Base-by-base conservation (phyloP, 257 asterid genomes). In the Knoxia roxburghii region DNA sequence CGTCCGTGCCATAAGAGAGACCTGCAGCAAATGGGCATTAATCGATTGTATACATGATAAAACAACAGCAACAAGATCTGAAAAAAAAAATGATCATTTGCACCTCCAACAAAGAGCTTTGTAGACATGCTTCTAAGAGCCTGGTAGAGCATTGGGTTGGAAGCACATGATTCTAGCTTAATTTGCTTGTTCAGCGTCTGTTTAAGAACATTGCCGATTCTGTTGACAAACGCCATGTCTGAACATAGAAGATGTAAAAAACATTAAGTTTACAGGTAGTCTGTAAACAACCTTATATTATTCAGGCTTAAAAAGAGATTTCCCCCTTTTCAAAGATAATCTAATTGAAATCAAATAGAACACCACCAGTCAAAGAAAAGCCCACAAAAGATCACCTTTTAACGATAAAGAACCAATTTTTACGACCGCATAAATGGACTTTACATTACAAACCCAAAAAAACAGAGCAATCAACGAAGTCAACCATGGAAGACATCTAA, bases 61-160 rank as follows among this genome's bases (percentile, higher is more conserved):
- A 61, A 30, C 1, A 46, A 20, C 18, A 49, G 30, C 8, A 45
- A 17, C 13, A 68, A 30, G 35, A 57, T 75, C 24, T 58, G 7
- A 29, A 61, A 72, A 32, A n/a, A 27, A 50, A 33, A 69, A 24
- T 32, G 45, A 30, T 30, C 52, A 50, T 43, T 23, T 39, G 33
- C 72, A 92, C 98, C 97, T 85, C 98, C 98, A 76, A 92, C 79
- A 76, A 87, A 92, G 76, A 92, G 80, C 83, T 89, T 89, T 24
- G 96, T 81, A 52, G 92, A 68, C 56, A 77, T 77, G 90, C 85
- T 74, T 81, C 97, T 92, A 63, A 77, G 73, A 30, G 97, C 85
- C 85, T 86, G 95, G 77, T 82, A 84, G 45, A 84, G 72, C 52
- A 87, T 79, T 30, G 86, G 64, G 58, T 69, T 83, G 8, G 89